phyloP scores from a whole-genome alignment of 495 filamentous ascomycete genomes.

The Hypoxylon subgilvum region DNA sequence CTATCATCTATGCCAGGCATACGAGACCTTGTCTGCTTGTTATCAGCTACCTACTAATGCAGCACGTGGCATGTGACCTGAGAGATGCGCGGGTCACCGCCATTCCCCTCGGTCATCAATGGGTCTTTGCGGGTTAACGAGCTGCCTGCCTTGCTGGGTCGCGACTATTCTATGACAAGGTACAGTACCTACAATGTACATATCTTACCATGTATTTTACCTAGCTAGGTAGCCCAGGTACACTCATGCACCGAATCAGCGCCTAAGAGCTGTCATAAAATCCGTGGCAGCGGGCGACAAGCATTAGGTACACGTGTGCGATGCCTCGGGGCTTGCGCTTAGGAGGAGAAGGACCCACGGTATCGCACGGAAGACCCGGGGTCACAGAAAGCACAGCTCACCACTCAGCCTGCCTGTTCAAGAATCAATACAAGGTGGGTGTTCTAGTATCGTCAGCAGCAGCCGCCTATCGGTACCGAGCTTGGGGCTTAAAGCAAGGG shows the following conservation, averaged over 20 bases:
- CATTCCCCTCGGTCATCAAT: constrained; percentile 21
- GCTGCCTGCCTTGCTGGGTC: constrained; percentile 6
- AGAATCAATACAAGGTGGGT: constrained; percentile 17
- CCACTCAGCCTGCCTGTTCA: constrained; percentile 6
- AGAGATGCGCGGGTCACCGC: constrained; percentile 35
- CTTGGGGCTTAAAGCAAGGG: constrained; percentile 17
- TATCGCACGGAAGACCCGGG: constrained; percentile 13
- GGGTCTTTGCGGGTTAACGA: constrained; percentile 7
- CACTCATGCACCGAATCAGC: constrained; percentile 13
- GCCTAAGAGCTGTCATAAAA: constrained; percentile 1
- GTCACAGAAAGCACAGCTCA: constrained; percentile 5
- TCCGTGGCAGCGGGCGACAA: constrained; percentile 4
- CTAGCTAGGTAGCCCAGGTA: no score
- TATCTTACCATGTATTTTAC: no score
- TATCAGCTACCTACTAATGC: background rate
- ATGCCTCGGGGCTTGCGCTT: constrained; percentile 12
- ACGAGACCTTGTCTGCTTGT: no score
- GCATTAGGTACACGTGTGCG: constrained; percentile 31
- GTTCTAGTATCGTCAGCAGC: constrained; percentile 24
- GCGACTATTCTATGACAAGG: background rate
- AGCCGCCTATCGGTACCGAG: constrained; percentile 23
- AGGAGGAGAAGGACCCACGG: constrained; percentile 12
- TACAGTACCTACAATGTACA: no score
- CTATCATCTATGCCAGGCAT: no score
- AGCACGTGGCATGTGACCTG: constrained; percentile 33